Conservation (phyloP, 1,284 basidiomycete genomes). For the Boletus smithii region DNA sequence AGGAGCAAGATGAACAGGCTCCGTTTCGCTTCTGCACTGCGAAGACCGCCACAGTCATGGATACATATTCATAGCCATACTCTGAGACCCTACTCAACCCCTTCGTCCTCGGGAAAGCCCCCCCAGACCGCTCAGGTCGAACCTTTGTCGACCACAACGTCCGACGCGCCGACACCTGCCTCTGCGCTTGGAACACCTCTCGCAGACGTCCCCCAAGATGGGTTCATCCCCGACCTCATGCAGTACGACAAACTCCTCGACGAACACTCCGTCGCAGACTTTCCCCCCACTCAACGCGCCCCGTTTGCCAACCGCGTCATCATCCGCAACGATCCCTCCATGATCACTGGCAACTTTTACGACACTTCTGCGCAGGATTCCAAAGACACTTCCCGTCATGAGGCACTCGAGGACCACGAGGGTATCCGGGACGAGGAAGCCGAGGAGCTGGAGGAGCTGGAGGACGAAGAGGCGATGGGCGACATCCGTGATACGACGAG, state of each 20-base stretch:
- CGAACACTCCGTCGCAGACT: constrained; percentile 49
- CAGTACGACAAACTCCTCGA: constrained; percentile 58
- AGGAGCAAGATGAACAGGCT: constrained; percentile 20
- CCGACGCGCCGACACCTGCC: not conserved
- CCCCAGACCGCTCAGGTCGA: constrained; percentile 4
- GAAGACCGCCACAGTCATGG: constrained; percentile 9
- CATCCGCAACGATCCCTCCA: constrained; percentile 56
- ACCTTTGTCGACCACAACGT: constrained; percentile 4
- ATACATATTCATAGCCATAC: not conserved
- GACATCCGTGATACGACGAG: constrained; percentile 24
- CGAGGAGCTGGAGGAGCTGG: constrained; percentile 23
- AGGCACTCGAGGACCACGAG: constrained; percentile 12
- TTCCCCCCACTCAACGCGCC: constrained; percentile 48
- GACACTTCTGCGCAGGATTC: constrained; percentile 12
- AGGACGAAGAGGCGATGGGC: constrained; percentile 27
- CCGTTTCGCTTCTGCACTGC: constrained; percentile 13
- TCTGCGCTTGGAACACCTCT: constrained; percentile 21
- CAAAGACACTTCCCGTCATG: constrained; percentile 1
- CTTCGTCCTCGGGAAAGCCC: constrained; percentile 5
- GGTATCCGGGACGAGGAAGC: constrained; percentile 10
- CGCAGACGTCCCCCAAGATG: constrained; percentile 22
- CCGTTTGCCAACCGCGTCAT: constrained; percentile 58
- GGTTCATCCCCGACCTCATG: constrained; percentile 56
- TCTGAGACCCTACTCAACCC: constrained; percentile 19
- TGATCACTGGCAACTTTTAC: constrained; percentile 29